phyloP scores from a whole-genome alignment of 1,284 basidiomycete genomes.

The Ganoderma lucidum region DNA sequence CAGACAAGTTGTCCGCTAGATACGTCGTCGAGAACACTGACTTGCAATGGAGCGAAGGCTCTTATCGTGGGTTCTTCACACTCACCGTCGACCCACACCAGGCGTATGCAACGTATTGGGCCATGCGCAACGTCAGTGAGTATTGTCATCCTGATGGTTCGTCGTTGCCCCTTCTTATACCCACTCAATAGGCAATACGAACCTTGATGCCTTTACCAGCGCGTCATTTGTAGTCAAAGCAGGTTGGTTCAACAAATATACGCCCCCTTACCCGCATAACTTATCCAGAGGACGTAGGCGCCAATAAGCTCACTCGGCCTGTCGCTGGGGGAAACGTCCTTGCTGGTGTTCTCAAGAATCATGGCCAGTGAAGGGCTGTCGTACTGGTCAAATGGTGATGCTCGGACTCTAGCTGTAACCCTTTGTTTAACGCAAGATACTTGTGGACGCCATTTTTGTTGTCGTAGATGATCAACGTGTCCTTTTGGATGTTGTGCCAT shows the following conservation, averaged over 20 bases:
- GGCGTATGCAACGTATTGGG: constrained; percentile 65
- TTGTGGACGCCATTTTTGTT: not conserved
- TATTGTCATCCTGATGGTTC: constrained; percentile 7
- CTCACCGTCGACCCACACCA: constrained; percentile 54
- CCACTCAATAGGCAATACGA: constrained; percentile 47
- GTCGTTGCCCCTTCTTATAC: not conserved
- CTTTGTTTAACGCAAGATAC: not conserved
- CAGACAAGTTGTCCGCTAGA: constrained; percentile 49
- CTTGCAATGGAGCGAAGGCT: constrained; percentile 72
- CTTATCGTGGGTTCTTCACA: constrained; percentile 69
- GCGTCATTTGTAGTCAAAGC: constrained; percentile 55
- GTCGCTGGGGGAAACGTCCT: constrained; percentile 58
- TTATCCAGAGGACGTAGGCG: constrained; percentile 27
- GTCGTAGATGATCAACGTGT: not conserved
- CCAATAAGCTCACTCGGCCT: constrained; percentile 62
- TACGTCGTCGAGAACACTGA: constrained; percentile 55
- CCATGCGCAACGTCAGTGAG: constrained; percentile 62
- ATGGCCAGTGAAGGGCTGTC: not conserved
- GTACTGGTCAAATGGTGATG: not conserved
- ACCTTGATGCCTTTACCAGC: constrained; percentile 57
- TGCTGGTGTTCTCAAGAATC: constrained; percentile 49
- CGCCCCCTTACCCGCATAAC: not conserved
- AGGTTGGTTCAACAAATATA: constrained; percentile 29
- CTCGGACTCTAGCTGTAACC: not conserved
- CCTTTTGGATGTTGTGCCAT: not conserved